A percentile compares a stretch with the other conserved stretches of the same genome.
phyloP scores from a whole-genome alignment of 345 rosid species.

The Noccaea caerulescens region DNA sequence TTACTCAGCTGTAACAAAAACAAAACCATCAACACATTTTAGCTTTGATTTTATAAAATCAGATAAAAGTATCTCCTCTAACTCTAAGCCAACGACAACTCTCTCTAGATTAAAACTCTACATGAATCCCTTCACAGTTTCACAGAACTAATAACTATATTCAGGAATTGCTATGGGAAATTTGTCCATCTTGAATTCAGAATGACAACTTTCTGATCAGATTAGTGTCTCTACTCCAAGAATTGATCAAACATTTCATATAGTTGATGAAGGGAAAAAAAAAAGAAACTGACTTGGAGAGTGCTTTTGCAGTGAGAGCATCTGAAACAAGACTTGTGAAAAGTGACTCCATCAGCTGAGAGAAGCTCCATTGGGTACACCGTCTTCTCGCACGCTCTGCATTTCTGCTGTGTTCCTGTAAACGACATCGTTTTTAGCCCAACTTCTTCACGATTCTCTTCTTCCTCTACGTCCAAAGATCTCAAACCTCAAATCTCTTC shows the following conservation, averaged over 20 bases:
- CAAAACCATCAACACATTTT: conserved; percentile 32
- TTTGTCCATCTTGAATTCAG: background rate
- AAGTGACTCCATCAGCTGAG: conserved; percentile 88
- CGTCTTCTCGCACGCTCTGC: conserved; percentile 96
- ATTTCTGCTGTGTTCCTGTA: conserved; percentile 92
- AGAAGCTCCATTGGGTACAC: conserved; percentile 93
- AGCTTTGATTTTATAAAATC: conserved; percentile 7
- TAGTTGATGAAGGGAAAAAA: background rate
- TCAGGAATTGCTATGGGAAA: background rate
- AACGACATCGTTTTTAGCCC: conserved; percentile 65
- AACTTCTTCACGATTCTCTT: conserved; percentile 16
- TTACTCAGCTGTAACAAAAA: conserved; percentile 68
- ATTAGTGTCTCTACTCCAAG: too few relatives aligned
- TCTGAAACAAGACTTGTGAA: conserved; percentile 93
- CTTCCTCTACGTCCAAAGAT: conserved; percentile 29
- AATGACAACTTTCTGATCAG: background rate
- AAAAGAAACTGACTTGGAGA: conserved; percentile 55
- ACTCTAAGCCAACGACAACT: background rate
- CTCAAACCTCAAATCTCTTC: conserved; percentile 19
- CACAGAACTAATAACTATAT: background rate
- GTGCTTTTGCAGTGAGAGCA: conserved; percentile 97
- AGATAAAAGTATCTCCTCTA: conserved; percentile 2
- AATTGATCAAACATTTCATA: background rate
- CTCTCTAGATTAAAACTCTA: background rate
- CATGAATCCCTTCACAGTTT: background rate